These are phyloP conservation scores for Ophiosphaerella herpotricha DNA, from an alignment of 2,329 filamentous ascomycete species.

Conservation along the genomic window DNA sequence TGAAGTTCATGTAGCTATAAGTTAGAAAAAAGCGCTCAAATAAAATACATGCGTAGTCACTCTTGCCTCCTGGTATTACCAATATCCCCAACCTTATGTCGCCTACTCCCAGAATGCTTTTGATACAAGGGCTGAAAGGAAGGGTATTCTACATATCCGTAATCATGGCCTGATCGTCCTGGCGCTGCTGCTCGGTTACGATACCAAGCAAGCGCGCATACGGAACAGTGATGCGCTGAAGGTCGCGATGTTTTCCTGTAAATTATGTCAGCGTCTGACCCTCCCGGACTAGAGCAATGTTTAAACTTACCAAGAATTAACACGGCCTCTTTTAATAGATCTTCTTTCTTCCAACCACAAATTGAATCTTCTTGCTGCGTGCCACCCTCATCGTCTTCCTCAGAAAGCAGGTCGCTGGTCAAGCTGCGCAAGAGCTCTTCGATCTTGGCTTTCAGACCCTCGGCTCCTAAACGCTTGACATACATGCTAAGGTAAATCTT, in stretches of 20 bases:
- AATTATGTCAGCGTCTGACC: conserved; percentile 34
- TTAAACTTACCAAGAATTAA: conserved; percentile 76
- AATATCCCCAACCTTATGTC: background rate
- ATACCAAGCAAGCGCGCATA: conserved; percentile 69
- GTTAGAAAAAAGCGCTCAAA: no score
- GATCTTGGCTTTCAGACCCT: conserved; percentile 84
- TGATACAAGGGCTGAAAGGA: conserved; percentile 5
- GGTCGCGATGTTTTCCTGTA: conserved; percentile 88
- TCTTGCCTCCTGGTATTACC: background rate
- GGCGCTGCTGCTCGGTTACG: conserved; percentile 31
- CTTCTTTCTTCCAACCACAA: conserved; percentile 88
- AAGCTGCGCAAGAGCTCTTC: conserved; percentile 87
- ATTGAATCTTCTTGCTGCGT: conserved; percentile 68
- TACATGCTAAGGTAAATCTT: conserved; percentile 97
- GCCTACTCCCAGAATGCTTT: background rate
- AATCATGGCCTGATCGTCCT: conserved; percentile 42
- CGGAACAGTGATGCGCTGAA: conserved; percentile 92
- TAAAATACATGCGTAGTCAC: background rate
- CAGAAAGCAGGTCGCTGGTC: conserved; percentile 69
- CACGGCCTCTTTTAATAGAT: conserved; percentile 87
- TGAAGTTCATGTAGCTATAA: background rate
- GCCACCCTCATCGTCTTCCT: conserved; percentile 63
- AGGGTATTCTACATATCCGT: conserved; percentile 37
- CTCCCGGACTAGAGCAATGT: background rate
- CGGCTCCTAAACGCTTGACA: conserved; percentile 89